Evolutionary conservation across 2,329 filamentous ascomycete genomes (phyloP), one percentile per base, ranked within the genome.

Genomic region (Lecanicillium sp.): DNA sequence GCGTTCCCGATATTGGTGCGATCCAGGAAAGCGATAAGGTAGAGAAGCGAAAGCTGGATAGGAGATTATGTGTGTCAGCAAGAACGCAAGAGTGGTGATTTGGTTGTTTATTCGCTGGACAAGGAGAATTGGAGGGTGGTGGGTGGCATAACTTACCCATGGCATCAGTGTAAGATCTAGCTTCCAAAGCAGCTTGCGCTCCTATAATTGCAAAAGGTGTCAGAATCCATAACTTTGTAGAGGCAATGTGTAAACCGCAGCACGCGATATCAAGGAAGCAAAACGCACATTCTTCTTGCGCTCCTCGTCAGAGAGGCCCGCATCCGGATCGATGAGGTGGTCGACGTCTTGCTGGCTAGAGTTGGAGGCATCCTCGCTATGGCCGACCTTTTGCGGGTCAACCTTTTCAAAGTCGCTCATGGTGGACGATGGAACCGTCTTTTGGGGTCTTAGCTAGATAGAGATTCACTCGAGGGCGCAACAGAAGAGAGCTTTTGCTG

Each of bases 1-100:
- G 76, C 86, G 60, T 72, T 73, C 32, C 85, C 85, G 43, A 89
- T 85, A 51, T 92, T 90, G 18, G 85, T 88, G 12, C 81, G 70
- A 52, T 83, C 78, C 31, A 88, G 70, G 56, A 87, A 88, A 43
- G 80, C 82, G 37, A 86, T 70, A 2, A 89, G 68, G 51, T 88
- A 88, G 25, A 88, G 68, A 34, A 86, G 65, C 42, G 77, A 81
- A 11, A 86, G 73, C 71, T 70, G 37, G 9, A 25, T 32, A 20
- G 20, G 9, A 1, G 22, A 16, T 16, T 6, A n/a, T n/a, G 19
- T 27, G 13, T 32, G 7, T 32, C 13, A 4, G 22, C 22, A 11
- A 11, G 30, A 30, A 19, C 18, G 15, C 9, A n/a, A n/a, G n/a
- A n/a, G n/a, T n/a, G n/a, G n/a, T n/a, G n/a, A n/a, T n/a, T n/a